These are phyloP conservation scores for Thielaviopsis musarum DNA, from an alignment of 2,329 filamentous ascomycete species.

Conservation along the genomic window DNA sequence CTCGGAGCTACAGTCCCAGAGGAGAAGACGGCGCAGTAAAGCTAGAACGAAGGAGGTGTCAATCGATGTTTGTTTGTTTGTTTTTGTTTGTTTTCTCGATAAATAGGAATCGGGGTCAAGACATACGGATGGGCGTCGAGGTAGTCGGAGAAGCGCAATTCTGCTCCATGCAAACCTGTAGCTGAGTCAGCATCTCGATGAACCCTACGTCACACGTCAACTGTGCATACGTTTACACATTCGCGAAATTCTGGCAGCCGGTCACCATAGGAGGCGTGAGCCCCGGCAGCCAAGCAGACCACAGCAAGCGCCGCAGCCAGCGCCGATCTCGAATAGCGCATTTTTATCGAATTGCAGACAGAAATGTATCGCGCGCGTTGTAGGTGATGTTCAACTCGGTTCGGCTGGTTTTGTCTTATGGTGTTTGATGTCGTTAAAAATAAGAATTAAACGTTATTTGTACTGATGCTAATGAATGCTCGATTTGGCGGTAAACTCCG, in stretches of 20 bases:
- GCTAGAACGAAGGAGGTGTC: slow-evolving; percentile 33
- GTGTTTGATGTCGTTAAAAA: neutral
- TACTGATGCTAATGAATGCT: neutral
- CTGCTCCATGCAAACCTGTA: slow-evolving; percentile 58
- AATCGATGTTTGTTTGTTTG: slow-evolving; percentile 12
- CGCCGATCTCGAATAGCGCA: neutral
- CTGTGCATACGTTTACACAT: slow-evolving; percentile 54
- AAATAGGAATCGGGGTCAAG: slow-evolving; percentile 3
- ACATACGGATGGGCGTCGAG: slow-evolving; percentile 52
- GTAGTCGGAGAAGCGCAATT: slow-evolving; percentile 48
- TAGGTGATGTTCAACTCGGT: neutral
- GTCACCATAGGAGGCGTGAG: slow-evolving; percentile 64
- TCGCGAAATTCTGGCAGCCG: slow-evolving; percentile 70
- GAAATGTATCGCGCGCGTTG: neutral
- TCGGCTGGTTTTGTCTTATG: neutral
- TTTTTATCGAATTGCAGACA: neutral
- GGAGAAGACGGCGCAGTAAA: slow-evolving; percentile 64
- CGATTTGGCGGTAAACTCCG: neutral
- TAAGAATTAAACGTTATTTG: neutral
- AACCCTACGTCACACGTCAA: neutral
- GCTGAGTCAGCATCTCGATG: neutral
- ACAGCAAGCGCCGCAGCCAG: neutral
- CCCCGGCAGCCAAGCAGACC: slow-evolving; percentile 17
- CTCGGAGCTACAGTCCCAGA: slow-evolving; percentile 86
- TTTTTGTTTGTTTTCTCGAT: slow-evolving; percentile 3